Evolutionary conservation across 2,329 filamentous ascomycete species (phyloP).

Genomic region (Metarhizium humberi): DNA sequence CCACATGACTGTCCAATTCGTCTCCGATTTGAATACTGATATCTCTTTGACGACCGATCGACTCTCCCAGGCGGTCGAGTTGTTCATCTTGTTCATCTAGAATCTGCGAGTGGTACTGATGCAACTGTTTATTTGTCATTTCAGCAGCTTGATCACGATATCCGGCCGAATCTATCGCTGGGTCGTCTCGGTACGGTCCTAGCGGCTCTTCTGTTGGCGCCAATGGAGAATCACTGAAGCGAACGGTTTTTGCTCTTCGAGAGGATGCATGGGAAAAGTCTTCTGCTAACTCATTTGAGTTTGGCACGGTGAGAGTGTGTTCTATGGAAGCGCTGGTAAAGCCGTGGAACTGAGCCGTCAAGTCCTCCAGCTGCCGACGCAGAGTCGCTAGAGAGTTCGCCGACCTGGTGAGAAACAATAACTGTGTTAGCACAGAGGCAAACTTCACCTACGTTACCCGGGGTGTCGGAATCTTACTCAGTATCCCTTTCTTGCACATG

Average conservation of each 20-base stretch:
- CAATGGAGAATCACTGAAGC: conserved; percentile 63
- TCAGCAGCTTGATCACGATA: conserved; percentile 50
- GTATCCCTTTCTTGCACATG: conserved; percentile 57
- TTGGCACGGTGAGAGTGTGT: conserved; percentile 48
- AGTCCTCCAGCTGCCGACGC: conserved; percentile 64
- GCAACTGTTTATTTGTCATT: conserved; percentile 76
- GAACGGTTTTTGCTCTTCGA: conserved; percentile 61
- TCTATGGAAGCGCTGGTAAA: conserved; percentile 41
- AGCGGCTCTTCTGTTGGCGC: conserved; percentile 34
- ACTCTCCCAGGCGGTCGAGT: conserved; percentile 77
- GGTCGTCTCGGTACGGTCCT: conserved; percentile 62
- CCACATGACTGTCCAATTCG: conserved; percentile 84
- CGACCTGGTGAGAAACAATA: conserved; percentile 37
- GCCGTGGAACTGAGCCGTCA: conserved; percentile 73
- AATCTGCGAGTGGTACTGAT: conserved; percentile 72
- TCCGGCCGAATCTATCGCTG: conserved; percentile 38
- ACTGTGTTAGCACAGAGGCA: conserved; percentile 1
- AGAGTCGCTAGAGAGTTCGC: conserved; percentile 59
- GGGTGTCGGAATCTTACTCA: conserved; percentile 30
- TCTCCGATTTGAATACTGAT: conserved; percentile 93
- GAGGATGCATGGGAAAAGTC: conserved; percentile 57
- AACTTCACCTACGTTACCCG: background rate
- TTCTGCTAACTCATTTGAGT: conserved; percentile 50
- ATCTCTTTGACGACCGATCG: conserved; percentile 82
- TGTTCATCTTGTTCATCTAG: conserved; percentile 88